A percentile compares a stretch with the other conserved stretches of the same genome.
Evolutionary conservation across 2,329 filamentous ascomycete species (phyloP).

Genomic region (Colletotrichum kahawae): DNA sequence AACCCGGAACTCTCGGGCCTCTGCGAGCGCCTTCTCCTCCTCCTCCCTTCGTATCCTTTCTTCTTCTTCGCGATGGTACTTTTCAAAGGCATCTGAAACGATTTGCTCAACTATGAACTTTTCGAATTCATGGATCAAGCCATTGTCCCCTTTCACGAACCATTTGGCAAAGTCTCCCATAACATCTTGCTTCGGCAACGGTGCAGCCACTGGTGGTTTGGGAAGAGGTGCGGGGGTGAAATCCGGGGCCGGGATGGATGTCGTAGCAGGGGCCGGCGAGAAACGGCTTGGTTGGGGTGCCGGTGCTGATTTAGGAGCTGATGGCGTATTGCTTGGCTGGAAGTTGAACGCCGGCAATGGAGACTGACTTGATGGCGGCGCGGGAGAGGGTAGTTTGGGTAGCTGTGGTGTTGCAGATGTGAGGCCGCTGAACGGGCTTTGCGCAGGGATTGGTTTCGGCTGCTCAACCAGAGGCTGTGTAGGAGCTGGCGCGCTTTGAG

Average conservation of each 20-base stretch:
- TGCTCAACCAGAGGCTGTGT: constrained; percentile 6
- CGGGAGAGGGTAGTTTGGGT: neutral
- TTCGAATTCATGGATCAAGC: constrained; percentile 57
- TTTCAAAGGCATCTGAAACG: constrained; percentile 44
- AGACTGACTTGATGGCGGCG: neutral
- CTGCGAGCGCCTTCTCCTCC: constrained; percentile 48
- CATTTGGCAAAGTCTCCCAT: constrained; percentile 58
- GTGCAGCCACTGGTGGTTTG: neutral
- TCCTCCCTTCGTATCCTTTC: constrained; percentile 51
- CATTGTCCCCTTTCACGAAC: constrained; percentile 59
- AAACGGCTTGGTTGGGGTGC: neutral
- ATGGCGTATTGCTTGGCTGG: neutral
- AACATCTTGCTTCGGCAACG: constrained; percentile 35
- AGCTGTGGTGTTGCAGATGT: constrained; percentile 19
- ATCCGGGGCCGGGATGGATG: neutral
- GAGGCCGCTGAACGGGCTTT: neutral
- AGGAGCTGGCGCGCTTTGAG: neutral
- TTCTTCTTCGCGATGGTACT: constrained; percentile 44
- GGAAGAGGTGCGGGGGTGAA: neutral
- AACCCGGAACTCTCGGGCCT: constrained; percentile 52
- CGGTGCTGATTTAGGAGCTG: neutral
- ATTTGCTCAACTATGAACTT: constrained; percentile 50
- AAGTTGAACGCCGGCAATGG: neutral
- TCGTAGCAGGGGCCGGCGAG: neutral
- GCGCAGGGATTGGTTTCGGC: neutral